Conservation (phyloP, 441 rosid species). For the Manihot esculenta region DNA sequence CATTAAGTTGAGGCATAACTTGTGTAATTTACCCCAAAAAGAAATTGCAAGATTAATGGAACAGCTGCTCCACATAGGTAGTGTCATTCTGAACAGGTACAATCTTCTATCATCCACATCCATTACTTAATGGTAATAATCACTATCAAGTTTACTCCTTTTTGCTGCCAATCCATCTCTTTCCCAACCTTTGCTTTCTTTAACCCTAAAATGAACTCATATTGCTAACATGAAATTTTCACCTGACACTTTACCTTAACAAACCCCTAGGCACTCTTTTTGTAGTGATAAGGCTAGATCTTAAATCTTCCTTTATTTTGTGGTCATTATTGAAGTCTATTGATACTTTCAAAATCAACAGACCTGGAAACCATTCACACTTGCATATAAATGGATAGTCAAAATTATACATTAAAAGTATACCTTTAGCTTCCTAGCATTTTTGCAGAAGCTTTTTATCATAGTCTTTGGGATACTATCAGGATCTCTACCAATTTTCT, state of each 20-base stretch:
- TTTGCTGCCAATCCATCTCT: background rate
- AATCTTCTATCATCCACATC: background rate
- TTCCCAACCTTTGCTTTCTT: background rate
- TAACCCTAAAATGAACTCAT: background rate
- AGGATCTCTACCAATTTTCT: conserved; percentile 70
- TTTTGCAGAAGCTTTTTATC: conserved; percentile 80
- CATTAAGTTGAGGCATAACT: too few species aligned
- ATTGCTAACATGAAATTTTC: background rate
- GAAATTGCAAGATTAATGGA: background rate
- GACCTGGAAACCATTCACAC: background rate
- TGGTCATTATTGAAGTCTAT: background rate
- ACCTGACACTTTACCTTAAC: background rate
- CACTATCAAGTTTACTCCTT: background rate
- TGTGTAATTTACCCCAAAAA: too few species aligned
- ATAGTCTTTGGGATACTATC: conserved; percentile 59
- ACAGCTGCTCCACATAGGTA: background rate
- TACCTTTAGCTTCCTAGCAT: conserved; percentile 90
- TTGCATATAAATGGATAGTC: conserved; percentile 7
- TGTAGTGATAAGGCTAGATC: background rate
- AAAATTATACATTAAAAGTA: too few species aligned
- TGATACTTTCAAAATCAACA: background rate
- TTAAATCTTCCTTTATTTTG: background rate
- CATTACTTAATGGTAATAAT: background rate
- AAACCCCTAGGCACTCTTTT: background rate
- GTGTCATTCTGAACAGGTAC: background rate